Evolutionary conservation across 352 stramenopile genomes (phyloP), one percentile per base, ranked within the genome.

Genomic region (Globisporangium okanoganense): DNA sequence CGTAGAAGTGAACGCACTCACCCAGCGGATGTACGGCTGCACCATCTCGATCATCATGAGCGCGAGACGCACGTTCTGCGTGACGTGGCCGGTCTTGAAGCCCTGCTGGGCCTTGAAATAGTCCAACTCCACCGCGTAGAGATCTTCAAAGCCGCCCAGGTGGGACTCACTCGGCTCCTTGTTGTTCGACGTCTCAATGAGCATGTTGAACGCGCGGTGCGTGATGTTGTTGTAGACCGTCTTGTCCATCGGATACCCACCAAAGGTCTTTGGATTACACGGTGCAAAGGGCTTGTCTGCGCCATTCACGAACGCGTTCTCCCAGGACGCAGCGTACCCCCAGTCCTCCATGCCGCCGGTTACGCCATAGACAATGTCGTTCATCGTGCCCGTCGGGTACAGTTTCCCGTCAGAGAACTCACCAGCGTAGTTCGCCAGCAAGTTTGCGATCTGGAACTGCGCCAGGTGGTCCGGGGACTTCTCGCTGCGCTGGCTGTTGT

Each of bases 261-360:
- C 89, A 74, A 93, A 98, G 7, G 82, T 94, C 20, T 53, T 85
- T 0, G 94, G 94, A 10, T 80, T 72, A 66, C 96, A 99, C 9
- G 82, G 67, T 47, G 73, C 52, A 44, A 94, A 93, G 16, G 87
- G 82, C 59, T 80, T 69, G 20, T 52, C 29, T 10, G 20, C 61
- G n/a, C 53, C 47, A 18, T 71, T 44, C 1, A 68, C 73, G 44
- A 75, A 76, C 7, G 77, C 61, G 49, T 92, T 92, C 56, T 96
- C 86, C 90, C 90, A 97, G 22, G 84, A 95, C 2, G 78, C 87
- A 9, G 92, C 92, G 68, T 98, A 99, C 14, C 77, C 89, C 95
- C 96, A 99, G 76, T 99, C 97, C 73, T 99, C 97, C 95, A 99
- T 99, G 12, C 96, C 97, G 53, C 97, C 97, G 1, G 88, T 80